Base-by-base conservation (phyloP, 441 rosid species). In the Arabidopsis lyrata region DNA sequence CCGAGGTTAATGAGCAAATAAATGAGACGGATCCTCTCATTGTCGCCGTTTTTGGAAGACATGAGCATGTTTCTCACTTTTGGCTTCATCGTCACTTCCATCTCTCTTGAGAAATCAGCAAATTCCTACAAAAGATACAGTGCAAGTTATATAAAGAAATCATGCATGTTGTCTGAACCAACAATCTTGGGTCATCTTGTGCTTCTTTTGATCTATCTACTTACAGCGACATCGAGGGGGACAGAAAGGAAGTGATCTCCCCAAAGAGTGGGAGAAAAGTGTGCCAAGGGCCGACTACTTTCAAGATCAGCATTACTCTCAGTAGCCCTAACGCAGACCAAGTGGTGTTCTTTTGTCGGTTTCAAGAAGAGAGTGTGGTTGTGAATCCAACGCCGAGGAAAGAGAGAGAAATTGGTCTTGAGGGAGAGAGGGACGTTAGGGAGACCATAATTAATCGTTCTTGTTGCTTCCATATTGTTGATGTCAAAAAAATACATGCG, bases 1-100 rank as follows among this genome's bases (percentile, higher is more conserved):
- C 34, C 73, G 8, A 68, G 64, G 42, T 61, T 68, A 5, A 56
- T 56, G 1, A 68, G 54, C 55, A 54, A 29, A 56, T 68, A 32
- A 14, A 68, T 68, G 13, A 68, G 13, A 44, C 44, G 42, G 20
- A 68, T 55, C 42, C 14, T 68, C 32, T 42, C 55, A 27, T 29
- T 56, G 8, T 56, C 44, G 6, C 32, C 3, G 3, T 5, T 12
- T 4, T 44, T n/a, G 32, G 55, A n/a, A 56, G 64, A 42, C 54
- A 56, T 42, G 18, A 68, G 41, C 54, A 44, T 68, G 24, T 42
- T 22, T 31, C 73, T 29, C 18, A 56, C 73, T 31, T 44, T 29
- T 2, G 64, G 54, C 32, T 42, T 68, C 54, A 56, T 44, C 44
- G 1, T 49, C 34, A 27, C 27, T 11, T 68, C 73, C 2, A 68